Conservation (phyloP, 2,329 filamentous ascomycete genomes). For the Pseudogymnoascus sp. region DNA sequence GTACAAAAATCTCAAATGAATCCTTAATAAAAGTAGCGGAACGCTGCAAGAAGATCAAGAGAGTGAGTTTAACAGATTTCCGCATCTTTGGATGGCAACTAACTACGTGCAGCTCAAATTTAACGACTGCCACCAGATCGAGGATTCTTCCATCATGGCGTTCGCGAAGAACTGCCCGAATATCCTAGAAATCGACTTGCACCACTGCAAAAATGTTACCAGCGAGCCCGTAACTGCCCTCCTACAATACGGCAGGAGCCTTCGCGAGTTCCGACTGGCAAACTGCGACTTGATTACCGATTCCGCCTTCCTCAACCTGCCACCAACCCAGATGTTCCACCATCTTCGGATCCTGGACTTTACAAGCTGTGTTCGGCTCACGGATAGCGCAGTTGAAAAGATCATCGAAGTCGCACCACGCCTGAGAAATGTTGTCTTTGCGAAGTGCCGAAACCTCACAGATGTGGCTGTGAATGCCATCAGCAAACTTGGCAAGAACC, state of each 20-base stretch:
- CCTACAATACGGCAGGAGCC: slow-evolving; percentile 67
- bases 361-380: slow-evolving; percentile 78
- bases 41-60: slow-evolving; percentile 79
- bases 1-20: slow-evolving; percentile 76
- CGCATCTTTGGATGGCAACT: slow-evolving; percentile 15
- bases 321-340: slow-evolving; percentile 65
- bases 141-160: slow-evolving; percentile 72
- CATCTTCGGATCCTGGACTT: slow-evolving; percentile 89
- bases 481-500: slow-evolving; percentile 82
- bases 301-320: slow-evolving; percentile 76
- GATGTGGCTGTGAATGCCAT: slow-evolving; percentile 84
- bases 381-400: slow-evolving; percentile 79
- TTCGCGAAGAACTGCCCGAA: slow-evolving; percentile 86
- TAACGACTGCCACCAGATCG: slow-evolving; percentile 82
- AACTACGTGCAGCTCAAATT: slow-evolving; percentile 66
- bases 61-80: slow-evolving; percentile 47
- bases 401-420: slow-evolving; percentile 83
- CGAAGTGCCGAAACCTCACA: slow-evolving; percentile 90
- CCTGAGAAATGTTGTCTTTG: slow-evolving; percentile 84
- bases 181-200: slow-evolving; percentile 92
- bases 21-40: slow-evolving; percentile 75
- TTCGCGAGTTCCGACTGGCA: slow-evolving; percentile 85
- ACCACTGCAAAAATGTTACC: slow-evolving; percentile 74
- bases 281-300: slow-evolving; percentile 83
- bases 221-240: slow-evolving; percentile 79